Base-by-base conservation (phyloP, 192 early-diverging fungal genomes). In the Chytriomyces confervae region DNA sequence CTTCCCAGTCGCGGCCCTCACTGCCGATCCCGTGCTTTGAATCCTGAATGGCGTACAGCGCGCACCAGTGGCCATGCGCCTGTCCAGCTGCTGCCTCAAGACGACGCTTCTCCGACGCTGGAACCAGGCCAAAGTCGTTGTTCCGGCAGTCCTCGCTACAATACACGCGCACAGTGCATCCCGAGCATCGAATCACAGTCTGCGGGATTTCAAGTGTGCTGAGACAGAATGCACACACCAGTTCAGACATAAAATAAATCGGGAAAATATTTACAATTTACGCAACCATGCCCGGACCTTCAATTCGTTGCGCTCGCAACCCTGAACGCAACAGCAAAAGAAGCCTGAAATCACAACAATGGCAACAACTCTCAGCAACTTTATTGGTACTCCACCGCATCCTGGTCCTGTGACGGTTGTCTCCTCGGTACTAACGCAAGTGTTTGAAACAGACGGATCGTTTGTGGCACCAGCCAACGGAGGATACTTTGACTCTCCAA, bases 401-500 rank as follows among this genome's bases (percentile, higher is more conserved):
- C 36, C 36, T 36, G 53, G 53, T 57, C 16, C 53, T 57, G 53
- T 36, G 53, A 57, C 20, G 3, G 53, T 57, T 57, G 20, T 57
- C 16, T 13, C 13, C 20, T 13, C 13, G 5, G 20, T 20, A n/a
- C 53, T 57, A 57, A 57, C 53, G 16, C 53, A n/a, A 1, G 63
- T 60, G 57, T 60, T 60, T 16, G 63, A 27, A 36, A 27, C 64
- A 72, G 77, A 93, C 80, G 90, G 90, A 69, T 82, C 86, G 57
- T 93, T 91, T 77, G 85, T 85, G 65, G 80, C 82, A 47, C 87
- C 91, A 5, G 62, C 61, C 5, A 76, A 85, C 53, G 82, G 80
- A 46, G 57, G 66, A 7, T 91, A 90, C 73, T 79, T 94, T 71
- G 84, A 84, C n/a, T 86, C 86, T 24, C 77, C 88, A 74, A 92